phyloP scores from a whole-genome alignment of 1,284 basidiomycete species.

The Stereum hirsutum region DNA sequence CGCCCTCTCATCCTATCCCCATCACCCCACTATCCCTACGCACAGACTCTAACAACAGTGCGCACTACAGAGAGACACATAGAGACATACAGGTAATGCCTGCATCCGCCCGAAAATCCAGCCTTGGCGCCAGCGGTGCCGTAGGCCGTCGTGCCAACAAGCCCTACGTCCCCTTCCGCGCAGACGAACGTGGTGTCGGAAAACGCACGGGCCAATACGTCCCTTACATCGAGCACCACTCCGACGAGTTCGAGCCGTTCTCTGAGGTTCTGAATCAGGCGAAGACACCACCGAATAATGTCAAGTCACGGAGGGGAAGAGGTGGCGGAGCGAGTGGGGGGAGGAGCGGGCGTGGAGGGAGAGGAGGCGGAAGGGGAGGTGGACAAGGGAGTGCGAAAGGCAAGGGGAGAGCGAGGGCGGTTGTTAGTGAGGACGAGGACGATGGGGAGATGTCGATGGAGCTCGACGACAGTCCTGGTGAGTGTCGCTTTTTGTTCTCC shows the following conservation, averaged over 20 bases:
- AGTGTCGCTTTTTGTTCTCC: conserved; percentile 4
- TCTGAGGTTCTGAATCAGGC: conserved; percentile 66
- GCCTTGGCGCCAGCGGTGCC: conserved; percentile 19
- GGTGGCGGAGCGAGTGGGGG: too few species aligned
- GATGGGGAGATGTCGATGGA: conserved; percentile 70
- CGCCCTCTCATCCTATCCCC: neutral
- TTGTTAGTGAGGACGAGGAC: conserved; percentile 35
- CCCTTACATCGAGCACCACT: conserved; percentile 57
- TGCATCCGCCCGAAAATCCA: conserved; percentile 26
- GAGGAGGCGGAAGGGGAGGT: too few species aligned
- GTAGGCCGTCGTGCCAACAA: conserved; percentile 25
- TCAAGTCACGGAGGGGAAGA: too few species aligned
- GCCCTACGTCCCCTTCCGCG: conserved; percentile 60
- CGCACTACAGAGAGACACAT: too few species aligned
- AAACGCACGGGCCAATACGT: conserved; percentile 70
- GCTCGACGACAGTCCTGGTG: conserved; percentile 41
- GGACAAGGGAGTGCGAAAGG: too few species aligned
- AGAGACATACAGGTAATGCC: too few species aligned
- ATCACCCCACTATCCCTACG: neutral
- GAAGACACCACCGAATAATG: conserved; percentile 52
- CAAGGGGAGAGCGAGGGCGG: conserved; percentile 30
- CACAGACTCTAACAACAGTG: too few species aligned
- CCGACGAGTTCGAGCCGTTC: conserved; percentile 82
- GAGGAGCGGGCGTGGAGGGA: too few species aligned
- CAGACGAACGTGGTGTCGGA: conserved; percentile 63